phyloP scores from a whole-genome alignment of 148 eudicot genomes.

The Rhododendron molle region DNA sequence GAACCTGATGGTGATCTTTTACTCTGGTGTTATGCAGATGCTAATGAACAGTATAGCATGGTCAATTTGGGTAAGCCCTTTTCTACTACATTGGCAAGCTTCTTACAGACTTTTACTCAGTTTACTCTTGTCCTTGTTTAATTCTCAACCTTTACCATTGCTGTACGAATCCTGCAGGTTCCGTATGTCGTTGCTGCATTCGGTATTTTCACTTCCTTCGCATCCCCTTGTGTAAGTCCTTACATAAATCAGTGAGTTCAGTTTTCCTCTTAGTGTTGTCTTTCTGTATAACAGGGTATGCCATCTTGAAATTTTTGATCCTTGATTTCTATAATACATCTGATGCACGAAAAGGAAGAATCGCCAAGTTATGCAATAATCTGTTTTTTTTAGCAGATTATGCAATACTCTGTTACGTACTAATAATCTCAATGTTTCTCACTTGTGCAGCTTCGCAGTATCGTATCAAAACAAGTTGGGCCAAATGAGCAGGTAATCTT shows the following conservation, averaged over 20 bases:
- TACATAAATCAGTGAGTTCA: neutral
- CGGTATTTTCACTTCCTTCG: slow-evolving; percentile 34
- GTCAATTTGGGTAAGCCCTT: slow-evolving; percentile 55
- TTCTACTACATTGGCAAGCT: neutral
- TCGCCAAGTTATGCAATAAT: neutral
- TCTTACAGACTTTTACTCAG: neutral
- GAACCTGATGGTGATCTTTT: neutral
- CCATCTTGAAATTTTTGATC: neutral
- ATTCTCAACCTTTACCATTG: too few relatives aligned
- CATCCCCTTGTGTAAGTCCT: slow-evolving; percentile 59
- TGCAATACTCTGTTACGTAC: neutral
- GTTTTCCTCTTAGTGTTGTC: neutral
- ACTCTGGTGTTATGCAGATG: slow-evolving; percentile 36
- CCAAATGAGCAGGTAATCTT: slow-evolving; percentile 51
- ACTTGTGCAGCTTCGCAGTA: slow-evolving; percentile 54
- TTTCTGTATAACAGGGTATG: neutral
- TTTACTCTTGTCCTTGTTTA: neutral
- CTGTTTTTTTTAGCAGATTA: neutral
- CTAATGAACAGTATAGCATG: slow-evolving; percentile 59
- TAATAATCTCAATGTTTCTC: neutral
- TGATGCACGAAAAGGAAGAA: neutral
- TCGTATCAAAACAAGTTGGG: slow-evolving; percentile 75
- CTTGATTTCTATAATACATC: neutral
- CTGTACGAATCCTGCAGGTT: slow-evolving; percentile 35
- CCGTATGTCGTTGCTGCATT: slow-evolving; percentile 51